phyloP scores from a whole-genome alignment of 2,329 filamentous ascomycete genomes.

The Xylaria polymorpha region DNA sequence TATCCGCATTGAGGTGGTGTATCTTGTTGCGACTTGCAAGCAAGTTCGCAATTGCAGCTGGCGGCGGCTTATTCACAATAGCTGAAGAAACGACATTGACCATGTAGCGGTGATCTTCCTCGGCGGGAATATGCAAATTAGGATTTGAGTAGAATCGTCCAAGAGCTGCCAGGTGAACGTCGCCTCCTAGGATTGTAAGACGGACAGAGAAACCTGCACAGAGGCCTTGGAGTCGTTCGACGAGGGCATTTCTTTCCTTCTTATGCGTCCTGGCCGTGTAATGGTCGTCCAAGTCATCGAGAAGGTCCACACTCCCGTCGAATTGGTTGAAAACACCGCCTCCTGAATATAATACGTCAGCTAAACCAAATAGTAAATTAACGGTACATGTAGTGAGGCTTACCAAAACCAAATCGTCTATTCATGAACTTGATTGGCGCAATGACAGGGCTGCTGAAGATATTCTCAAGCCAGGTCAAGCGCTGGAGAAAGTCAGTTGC shows the following conservation, averaged over 20 bases:
- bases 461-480: slow-evolving; percentile 96
- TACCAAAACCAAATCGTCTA: slow-evolving; percentile 83
- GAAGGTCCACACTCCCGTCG: slow-evolving; percentile 90
- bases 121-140: slow-evolving; percentile 77
- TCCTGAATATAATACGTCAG: slow-evolving; percentile 53
- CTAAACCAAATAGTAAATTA: background rate
- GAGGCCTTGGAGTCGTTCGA: slow-evolving; percentile 84
- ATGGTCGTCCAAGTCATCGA: slow-evolving; percentile 95
- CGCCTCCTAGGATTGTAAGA: slow-evolving; percentile 91
- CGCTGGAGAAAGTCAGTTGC: slow-evolving; percentile 61
- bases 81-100: slow-evolving; percentile 93
- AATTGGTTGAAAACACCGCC: slow-evolving; percentile 93
- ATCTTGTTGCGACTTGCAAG: slow-evolving; percentile 90
- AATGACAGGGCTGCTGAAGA: slow-evolving; percentile 86
- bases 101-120: slow-evolving; percentile 93
- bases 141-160: slow-evolving; percentile 96
- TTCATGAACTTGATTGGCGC: slow-evolving; percentile 90
- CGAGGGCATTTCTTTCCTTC: slow-evolving; percentile 80
- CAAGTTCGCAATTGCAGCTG: slow-evolving; percentile 87
- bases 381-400: slow-evolving; percentile 37
- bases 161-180: slow-evolving; percentile 91
- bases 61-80: slow-evolving; percentile 94
- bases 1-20: slow-evolving; percentile 75
- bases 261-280: slow-evolving; percentile 95
- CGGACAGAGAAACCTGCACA: slow-evolving; percentile 88